phyloP scores from a whole-genome alignment of 345 rosid species.

The Linum lewisii region DNA sequence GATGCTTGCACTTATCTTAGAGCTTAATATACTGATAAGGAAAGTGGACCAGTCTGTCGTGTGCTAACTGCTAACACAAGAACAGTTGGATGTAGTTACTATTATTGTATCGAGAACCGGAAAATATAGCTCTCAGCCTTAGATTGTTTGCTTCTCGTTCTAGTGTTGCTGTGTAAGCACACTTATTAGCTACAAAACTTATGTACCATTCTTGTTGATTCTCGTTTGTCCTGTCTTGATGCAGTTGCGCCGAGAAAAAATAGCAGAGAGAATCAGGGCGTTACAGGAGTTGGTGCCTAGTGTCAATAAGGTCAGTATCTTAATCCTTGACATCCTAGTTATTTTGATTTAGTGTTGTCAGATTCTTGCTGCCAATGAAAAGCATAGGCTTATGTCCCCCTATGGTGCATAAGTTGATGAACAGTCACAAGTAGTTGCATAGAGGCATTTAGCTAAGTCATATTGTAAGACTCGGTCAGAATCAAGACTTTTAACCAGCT shows the following conservation, averaged over 20 bases:
- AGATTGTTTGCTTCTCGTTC: no score
- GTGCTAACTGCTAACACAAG: no score
- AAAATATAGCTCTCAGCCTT: no score
- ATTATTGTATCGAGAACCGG: no score
- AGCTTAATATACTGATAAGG: background rate
- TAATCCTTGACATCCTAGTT: slow-evolving; percentile 4
- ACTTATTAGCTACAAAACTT: background rate
- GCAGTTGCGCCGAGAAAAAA: slow-evolving; percentile 94
- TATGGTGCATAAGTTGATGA: no score
- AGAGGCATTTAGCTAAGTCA: no score
- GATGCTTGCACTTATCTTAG: background rate
- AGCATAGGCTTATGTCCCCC: no score
- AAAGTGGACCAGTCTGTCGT: no score
- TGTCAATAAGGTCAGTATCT: slow-evolving; percentile 71
- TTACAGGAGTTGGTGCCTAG: slow-evolving; percentile 97
- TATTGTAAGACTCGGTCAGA: no score
- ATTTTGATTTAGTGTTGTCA: background rate
- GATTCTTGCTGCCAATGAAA: no score
- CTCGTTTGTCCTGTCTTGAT: slow-evolving; percentile 11
- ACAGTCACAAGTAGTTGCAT: no score
- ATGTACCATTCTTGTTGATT: background rate
- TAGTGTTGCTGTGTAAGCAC: background rate
- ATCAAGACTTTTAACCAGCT: background rate
- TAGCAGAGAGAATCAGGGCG: slow-evolving; percentile 96
- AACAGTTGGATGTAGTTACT: no score